Conservation (phyloP, 805 yeast genomes). For the Saturnispora hagleri region DNA sequence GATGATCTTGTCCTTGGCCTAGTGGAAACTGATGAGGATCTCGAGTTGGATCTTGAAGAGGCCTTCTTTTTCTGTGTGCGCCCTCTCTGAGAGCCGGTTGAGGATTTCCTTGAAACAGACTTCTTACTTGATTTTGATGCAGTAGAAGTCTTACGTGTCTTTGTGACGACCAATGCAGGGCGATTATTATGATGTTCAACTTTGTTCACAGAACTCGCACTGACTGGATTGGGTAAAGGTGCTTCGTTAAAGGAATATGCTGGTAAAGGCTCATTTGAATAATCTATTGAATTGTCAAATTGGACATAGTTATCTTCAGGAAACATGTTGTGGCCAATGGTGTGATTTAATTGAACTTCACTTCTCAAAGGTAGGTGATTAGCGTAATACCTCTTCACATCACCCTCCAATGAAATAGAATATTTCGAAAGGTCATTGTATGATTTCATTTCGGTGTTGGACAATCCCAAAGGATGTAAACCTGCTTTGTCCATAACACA, state of each 20-base stretch:
- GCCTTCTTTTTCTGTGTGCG: background rate
- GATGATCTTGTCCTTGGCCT: constrained; percentile 7
- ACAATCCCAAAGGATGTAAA: constrained; percentile 15
- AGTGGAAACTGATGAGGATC: constrained; percentile 1
- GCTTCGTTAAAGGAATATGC: background rate
- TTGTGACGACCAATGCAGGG: constrained; percentile 3
- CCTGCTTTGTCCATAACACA: constrained; percentile 14
- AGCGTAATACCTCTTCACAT: constrained; percentile 6
- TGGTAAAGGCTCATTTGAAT: background rate
- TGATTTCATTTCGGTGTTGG: constrained; percentile 6
- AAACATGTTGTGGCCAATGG: background rate
- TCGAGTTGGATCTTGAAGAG: background rate
- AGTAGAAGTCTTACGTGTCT: constrained; percentile 6
- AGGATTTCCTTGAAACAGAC: background rate
- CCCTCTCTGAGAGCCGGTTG: background rate
- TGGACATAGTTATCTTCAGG: constrained; percentile 1
- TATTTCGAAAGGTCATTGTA: constrained; percentile 5
- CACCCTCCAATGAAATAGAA: constrained; percentile 8
- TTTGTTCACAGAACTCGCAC: background rate
- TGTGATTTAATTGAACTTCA: background rate
- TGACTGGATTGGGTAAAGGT: background rate
- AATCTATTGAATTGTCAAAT: background rate
- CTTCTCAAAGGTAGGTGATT: background rate
- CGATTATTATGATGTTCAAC: background rate
- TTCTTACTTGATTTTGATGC: background rate